Evolutionary conservation across 73 alveolate species (phyloP), one percentile per base, ranked within the genome.

Genomic region (Halteria grandinella): DNA sequence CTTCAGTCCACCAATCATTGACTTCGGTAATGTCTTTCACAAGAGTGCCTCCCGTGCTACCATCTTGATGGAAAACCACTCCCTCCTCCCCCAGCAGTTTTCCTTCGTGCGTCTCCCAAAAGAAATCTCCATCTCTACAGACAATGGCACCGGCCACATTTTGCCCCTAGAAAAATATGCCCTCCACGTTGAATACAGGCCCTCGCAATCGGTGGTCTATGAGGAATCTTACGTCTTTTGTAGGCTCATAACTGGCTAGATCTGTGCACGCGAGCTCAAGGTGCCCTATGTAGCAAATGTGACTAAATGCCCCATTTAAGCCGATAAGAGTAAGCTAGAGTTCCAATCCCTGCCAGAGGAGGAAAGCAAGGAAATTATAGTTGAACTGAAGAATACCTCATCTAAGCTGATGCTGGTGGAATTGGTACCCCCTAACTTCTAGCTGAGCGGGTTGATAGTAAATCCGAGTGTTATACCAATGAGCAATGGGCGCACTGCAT

Each of bases 51-150:
- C 97, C 5, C 89, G 96, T n/a, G 94, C 91, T 47, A 87, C 86
- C 23, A 70, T 96, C 20, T 64, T 83, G 14, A 74, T 94, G 87
- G 95, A 92, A 83, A 96, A 95, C 72, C 86, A 85, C 60, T 82
- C 97, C 31, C 87, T 79, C 29, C 81, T 96, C 20, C 99, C 99
- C 24, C 86, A 94, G 85, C 91, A 89, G 83, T 94, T 89, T 55
- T 96, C 95, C 18, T 94, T 96, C 36, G 94, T 93, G 25, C 89
- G 96, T 70, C 69, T 96, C 25, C 98, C 99, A 10, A 85, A 90
- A 59, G 98, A 95, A 75, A 87, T 96, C 37, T 73, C 87, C 41
- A 94, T 96, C 4, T 92, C 70, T 53, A 91, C 97, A 43, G 96
- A 91, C 72, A 91, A 87, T 49, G 97, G 98, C 18, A 91, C 94